Evolutionary conservation across 192 early-diverging fungal species (phyloP).

Genomic region (Umbelopsis ramanniana): DNA sequence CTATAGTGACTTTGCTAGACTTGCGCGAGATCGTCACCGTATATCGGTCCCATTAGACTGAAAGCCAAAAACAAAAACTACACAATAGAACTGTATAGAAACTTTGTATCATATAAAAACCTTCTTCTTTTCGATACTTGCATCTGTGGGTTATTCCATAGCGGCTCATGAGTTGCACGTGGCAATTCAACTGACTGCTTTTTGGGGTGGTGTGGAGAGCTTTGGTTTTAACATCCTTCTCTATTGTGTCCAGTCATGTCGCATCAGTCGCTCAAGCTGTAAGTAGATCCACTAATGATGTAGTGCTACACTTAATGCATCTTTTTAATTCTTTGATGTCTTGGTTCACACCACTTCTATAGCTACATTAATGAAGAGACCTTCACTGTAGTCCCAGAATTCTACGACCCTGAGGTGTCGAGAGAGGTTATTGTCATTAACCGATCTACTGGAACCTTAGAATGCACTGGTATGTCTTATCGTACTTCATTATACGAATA

Average conservation of each 20-base stretch:
- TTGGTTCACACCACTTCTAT: too few species aligned
- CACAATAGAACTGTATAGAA: background rate
- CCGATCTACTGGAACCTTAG: slow-evolving; percentile 44
- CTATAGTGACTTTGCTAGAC: slow-evolving; percentile 43
- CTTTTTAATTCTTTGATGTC: too few species aligned
- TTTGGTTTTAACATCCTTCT: background rate
- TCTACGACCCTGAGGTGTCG: slow-evolving; percentile 46
- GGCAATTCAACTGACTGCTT: slow-evolving; percentile 10
- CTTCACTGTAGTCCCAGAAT: slow-evolving; percentile 62
- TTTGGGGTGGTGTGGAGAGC: background rate
- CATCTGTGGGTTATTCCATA: too few species aligned
- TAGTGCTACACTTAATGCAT: background rate
- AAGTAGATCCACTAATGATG: background rate
- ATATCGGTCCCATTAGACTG: slow-evolving; percentile 8
- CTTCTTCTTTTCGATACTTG: too few species aligned
- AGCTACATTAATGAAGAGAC: slow-evolving; percentile 61
- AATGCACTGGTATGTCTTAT: slow-evolving; percentile 32
- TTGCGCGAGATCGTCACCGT: slow-evolving; percentile 16
- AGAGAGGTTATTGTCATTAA: slow-evolving; percentile 65
- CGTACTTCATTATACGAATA: background rate
- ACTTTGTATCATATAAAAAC: too few species aligned
- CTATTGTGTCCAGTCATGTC: background rate
- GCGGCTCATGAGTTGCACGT: slow-evolving; percentile 2
- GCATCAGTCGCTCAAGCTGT: slow-evolving; percentile 20
- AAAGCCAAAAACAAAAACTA: background rate